These are phyloP conservation scores for Colletotrichum sp. DNA, from an alignment of 2,329 filamentous ascomycete genomes.

Conservation along the genomic window DNA sequence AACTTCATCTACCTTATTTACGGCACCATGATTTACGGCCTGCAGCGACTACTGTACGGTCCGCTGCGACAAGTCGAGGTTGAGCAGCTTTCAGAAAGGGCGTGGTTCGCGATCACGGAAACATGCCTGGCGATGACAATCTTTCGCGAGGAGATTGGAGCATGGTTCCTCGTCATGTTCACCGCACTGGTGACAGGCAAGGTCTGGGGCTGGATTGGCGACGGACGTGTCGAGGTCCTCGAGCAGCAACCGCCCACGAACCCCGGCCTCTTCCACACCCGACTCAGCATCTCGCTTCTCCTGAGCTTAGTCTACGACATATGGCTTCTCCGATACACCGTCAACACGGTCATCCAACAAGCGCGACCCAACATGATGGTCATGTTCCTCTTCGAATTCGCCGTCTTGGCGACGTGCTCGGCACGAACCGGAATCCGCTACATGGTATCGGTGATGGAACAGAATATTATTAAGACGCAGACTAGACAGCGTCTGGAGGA, in stretches of 20 bases:
- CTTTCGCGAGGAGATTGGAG: conserved; percentile 92
- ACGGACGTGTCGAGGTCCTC: conserved; percentile 89
- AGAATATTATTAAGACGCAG: conserved; percentile 76
- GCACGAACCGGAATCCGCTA: conserved; percentile 82
- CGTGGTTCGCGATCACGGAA: conserved; percentile 97
- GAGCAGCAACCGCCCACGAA: conserved; percentile 95
- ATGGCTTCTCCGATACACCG: conserved; percentile 80
- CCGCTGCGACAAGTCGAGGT: conserved; percentile 90
- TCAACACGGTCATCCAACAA: conserved; percentile 83
- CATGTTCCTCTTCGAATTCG: conserved; percentile 99
- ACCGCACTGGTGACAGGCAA: conserved; percentile 90
- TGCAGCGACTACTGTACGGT: conserved; percentile 91
- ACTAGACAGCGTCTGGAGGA: conserved; percentile 71
- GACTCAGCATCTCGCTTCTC: conserved; percentile 78
- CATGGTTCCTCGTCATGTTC: conserved; percentile 97
- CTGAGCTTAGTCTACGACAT: conserved; percentile 82
- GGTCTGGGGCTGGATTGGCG: conserved; percentile 98
- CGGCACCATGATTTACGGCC: conserved; percentile 79
- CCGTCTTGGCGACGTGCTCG: conserved; percentile 81
- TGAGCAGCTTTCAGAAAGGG: conserved; percentile 96
- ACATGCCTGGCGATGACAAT: conserved; percentile 98
- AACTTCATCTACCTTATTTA: conserved; percentile 88
- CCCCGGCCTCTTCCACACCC: conserved; percentile 83
- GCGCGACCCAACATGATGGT: conserved; percentile 99
- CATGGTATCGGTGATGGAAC: conserved; percentile 77